A percentile compares a stretch with the other conserved stretches of the same genome.
Evolutionary conservation across 495 filamentous ascomycete species (phyloP).

Genomic region (Immersiella caudata): DNA sequence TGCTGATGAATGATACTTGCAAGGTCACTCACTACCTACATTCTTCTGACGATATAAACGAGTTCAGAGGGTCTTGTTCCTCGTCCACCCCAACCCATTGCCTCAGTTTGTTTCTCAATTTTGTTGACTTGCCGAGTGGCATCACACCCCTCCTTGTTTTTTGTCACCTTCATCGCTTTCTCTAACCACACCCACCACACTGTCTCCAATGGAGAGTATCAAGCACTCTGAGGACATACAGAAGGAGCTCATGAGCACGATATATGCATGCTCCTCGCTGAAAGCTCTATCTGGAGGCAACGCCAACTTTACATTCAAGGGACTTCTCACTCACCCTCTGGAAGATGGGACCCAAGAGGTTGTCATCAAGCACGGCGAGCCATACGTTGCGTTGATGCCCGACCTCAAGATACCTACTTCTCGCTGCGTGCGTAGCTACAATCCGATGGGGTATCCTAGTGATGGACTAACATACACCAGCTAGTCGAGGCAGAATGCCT

Average conservation of each 20-base stretch:
- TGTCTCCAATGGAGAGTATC: conserved; percentile 17
- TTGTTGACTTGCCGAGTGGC: too few relatives aligned
- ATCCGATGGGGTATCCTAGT: not conserved
- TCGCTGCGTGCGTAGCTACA: conserved; percentile 52
- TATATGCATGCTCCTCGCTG: conserved; percentile 55
- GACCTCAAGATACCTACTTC: conserved; percentile 50
- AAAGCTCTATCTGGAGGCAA: conserved; percentile 56
- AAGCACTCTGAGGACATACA: conserved; percentile 34
- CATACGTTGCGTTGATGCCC: conserved; percentile 51
- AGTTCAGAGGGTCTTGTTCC: too few relatives aligned
- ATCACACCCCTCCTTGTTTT: too few relatives aligned
- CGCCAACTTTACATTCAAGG: conserved; percentile 64
- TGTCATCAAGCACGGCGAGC: conserved; percentile 60
- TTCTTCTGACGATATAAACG: too few relatives aligned
- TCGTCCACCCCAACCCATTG: too few relatives aligned
- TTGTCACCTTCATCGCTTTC: too few relatives aligned
- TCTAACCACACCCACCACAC: conserved; percentile 1
- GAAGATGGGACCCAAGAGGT: conserved; percentile 46
- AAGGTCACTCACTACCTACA: too few relatives aligned
- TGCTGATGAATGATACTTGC: too few relatives aligned
- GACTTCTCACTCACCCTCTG: conserved; percentile 44
- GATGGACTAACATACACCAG: conserved; percentile 30
- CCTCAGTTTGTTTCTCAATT: too few relatives aligned
- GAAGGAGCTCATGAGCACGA: conserved; percentile 41
- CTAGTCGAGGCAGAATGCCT: conserved; percentile 46